These are phyloP conservation scores for Magnaporthales sp. DNA, from an alignment of 2,329 filamentous ascomycete species.

Conservation along the genomic window DNA sequence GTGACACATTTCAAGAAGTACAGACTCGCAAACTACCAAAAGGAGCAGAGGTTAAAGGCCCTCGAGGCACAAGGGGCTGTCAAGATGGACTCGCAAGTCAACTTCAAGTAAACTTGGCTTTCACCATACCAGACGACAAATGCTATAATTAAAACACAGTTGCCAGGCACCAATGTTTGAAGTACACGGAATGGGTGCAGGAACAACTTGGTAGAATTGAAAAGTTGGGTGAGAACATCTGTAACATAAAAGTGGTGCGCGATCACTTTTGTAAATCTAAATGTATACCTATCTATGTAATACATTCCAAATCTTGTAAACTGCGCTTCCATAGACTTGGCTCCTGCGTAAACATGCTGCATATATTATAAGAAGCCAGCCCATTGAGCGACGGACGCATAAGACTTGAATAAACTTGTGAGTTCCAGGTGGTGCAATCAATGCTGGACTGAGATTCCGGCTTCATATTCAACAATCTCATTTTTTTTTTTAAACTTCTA, in stretches of 20 bases:
- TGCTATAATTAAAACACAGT: background rate
- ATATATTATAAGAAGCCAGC: no score
- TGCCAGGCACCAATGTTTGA: background rate
- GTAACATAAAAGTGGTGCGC: background rate
- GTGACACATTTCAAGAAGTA: slow-evolving; percentile 98
- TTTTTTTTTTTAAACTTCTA: slow-evolving; percentile 4
- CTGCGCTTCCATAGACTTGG: background rate
- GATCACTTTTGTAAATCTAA: background rate
- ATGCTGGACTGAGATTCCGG: no score
- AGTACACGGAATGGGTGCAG: background rate
- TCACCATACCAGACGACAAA: background rate
- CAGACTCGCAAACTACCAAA: slow-evolving; percentile 84
- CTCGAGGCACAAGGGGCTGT: slow-evolving; percentile 66
- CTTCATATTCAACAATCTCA: slow-evolving; percentile 6
- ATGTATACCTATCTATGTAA: background rate
- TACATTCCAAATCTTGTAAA: background rate
- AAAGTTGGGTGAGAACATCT: background rate
- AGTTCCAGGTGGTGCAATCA: no score
- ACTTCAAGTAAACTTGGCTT: background rate
- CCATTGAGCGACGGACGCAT: no score
- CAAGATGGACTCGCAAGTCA: slow-evolving; percentile 31
- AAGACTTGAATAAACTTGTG: no score
- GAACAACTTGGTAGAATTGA: background rate
- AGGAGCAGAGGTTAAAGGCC: slow-evolving; percentile 68
- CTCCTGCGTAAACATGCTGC: no score